Base-by-base conservation (phyloP, 495 filamentous ascomycete genomes). In the Arthonia radiata region DNA sequence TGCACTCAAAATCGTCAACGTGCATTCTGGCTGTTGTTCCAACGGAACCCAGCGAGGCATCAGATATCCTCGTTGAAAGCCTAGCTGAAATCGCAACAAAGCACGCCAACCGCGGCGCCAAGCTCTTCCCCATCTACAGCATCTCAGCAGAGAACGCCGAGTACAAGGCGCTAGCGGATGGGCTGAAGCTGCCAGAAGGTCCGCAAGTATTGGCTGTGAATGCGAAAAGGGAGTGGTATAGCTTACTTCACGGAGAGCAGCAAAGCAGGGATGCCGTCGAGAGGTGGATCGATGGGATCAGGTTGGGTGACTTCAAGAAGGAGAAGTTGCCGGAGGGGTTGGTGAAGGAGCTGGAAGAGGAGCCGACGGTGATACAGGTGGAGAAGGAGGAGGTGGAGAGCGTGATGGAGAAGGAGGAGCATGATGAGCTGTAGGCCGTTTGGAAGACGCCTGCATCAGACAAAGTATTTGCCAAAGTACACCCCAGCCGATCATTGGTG, bases 11-110 rank as follows among this genome's bases (percentile, higher is more conserved):
- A 42, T 71, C 81, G 2, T 60, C 64, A 28, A 91, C 78, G 9
- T 94, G 89, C 43, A 61, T 99, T 9, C 61, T 99, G 5, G 77
- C 70, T 3, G 58, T 94, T 17, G 57, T 81, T 5, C 67, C 78
- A 13, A 40, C 49, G 31, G 77, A 22, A 22, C 19, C 19, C 11
- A 7, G 7, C 19, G 19, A 22, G 11, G 7, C 6, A 7, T 6
- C 19, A 22, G 19, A 64, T 0, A 50, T 91, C 6, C 40, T 49
- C n/a, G n/a, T n/a, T n/a, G n/a, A n/a, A n/a, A 65, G 57, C 27
- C 47, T 93, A 3, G 62, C 78, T 6, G 63, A 79, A 31, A 58
- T 93, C 27, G 54, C 61, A n/a, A 61, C 72, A 41, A 89, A 78
- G 39, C 57, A 86, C 37, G 51, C 52, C 15, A 53, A 64, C 34